Conservation (phyloP, 305 asterid genomes). For the Withania somnifera region DNA sequence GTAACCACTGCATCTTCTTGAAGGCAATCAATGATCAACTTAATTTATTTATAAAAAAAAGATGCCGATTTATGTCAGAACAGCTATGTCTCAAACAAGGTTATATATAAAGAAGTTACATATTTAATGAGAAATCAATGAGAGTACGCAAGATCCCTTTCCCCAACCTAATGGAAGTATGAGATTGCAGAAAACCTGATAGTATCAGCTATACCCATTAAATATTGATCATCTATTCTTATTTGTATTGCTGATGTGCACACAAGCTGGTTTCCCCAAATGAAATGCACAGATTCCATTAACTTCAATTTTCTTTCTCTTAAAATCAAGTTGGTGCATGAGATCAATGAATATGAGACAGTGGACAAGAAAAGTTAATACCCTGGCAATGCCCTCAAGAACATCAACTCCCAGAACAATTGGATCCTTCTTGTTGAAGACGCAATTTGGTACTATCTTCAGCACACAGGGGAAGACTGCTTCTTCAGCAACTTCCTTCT, state of each 20-base stretch:
- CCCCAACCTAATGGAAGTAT: background rate
- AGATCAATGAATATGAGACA: background rate
- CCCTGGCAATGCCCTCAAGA: constrained; percentile 82
- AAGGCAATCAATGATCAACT: no score
- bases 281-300: no score
- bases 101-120: background rate
- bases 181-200: background rate
- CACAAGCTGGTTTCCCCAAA: background rate
- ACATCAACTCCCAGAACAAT: constrained; percentile 93
- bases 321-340: background rate
- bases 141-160: background rate
- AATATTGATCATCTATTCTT: background rate
- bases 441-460: constrained; percentile 78
- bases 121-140: background rate
- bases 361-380: constrained; percentile 9
- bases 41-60: no score
- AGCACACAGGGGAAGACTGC: constrained; percentile 98
- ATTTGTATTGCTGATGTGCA: background rate
- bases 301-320: background rate
- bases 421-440: constrained; percentile 95
- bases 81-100: background rate
- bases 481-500: constrained; percentile 87
- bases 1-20: no score
- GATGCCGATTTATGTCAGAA: no score
- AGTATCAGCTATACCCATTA: background rate